phyloP scores from a whole-genome alignment of 2,329 filamentous ascomycete species.

The Colletotrichum cordylinicola region DNA sequence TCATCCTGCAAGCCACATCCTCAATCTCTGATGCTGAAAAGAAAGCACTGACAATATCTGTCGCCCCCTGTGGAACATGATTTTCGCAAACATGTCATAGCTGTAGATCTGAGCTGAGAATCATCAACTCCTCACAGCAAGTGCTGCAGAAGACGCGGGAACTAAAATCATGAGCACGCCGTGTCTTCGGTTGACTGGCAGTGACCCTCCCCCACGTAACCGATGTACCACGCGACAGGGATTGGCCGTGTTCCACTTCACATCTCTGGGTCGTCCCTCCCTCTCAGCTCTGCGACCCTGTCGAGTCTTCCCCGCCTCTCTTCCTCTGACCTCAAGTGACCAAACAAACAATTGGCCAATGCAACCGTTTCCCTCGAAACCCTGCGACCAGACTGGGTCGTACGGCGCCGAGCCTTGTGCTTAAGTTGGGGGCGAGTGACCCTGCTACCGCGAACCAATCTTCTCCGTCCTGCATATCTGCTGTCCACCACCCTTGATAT shows the following conservation, averaged over 20 bases:
- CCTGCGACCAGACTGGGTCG: background rate
- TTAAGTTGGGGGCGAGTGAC: background rate
- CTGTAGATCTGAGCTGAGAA: background rate
- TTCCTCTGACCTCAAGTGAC: background rate
- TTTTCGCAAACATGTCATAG: background rate
- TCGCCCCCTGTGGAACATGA: background rate
- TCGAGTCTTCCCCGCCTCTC: background rate
- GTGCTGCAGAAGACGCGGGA: background rate
- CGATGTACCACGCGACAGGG: background rate
- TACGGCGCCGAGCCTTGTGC: conserved; percentile 1
- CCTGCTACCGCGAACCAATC: conserved; percentile 4
- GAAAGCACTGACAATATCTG: background rate
- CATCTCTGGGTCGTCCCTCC: background rate
- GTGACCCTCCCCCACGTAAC: background rate
- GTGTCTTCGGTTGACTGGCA: background rate
- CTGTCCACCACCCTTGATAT: conserved; percentile 1
- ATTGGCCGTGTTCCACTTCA: background rate
- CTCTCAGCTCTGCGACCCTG: background rate
- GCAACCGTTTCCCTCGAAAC: background rate
- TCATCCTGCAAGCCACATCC: background rate
- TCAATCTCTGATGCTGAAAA: background rate
- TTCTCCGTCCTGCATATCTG: conserved; percentile 5
- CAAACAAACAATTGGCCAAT: background rate
- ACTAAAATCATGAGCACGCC: background rate
- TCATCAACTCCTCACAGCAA: too few species aligned